Base-by-base conservation (phyloP, 1,139 yeast species). In the Debaryomyces udenii region DNA sequence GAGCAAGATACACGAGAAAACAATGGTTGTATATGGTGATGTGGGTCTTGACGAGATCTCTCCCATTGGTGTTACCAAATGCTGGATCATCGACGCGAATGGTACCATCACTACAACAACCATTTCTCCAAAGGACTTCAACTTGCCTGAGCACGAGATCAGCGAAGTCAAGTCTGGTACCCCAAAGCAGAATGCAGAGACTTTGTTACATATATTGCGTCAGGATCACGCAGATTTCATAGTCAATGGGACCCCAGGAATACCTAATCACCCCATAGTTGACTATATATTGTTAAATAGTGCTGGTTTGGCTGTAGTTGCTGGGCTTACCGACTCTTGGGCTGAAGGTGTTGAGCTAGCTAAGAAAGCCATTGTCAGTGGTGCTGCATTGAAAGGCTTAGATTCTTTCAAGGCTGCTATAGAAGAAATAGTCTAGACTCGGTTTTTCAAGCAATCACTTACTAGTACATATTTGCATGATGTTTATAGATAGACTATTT, bases 11-110 rank as follows among this genome's bases (percentile, higher is more conserved):
- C 77, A 70, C 41, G 73, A 74, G 34, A 69, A 76, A 51, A 85
- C 96, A 2, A 78, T 90, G 81, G 87, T 93, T 27, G 99, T 93
- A 11, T 91, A 85, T 80, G 99, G 99, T 10, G 81, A 83, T 38
- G 79, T 88, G 39, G 96, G 96, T 0, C 70, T 93, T 26, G 99
- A 93, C 57, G 99, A 93, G 62, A 86, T 93, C 28, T 85, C 96
- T 1, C 96, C 97, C 1, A 79, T 84, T 31, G 98, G 97, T 0
- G 63, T 69, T 42, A 84, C 97, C 5, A 78, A 80, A 44, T 80
- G 85, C 47, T 93, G 99, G 99, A 69, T 75, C 42, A 78, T 86
- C 9, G 79, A 76, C 48, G 68, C 55, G 16, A 52, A 79, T 38
- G 75, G 74, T 1, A 57, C 62, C 1, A 75, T 75, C 27, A 50